Conservation (phyloP, 768 basidiomycete species). For the Mycena galopus region DNA sequence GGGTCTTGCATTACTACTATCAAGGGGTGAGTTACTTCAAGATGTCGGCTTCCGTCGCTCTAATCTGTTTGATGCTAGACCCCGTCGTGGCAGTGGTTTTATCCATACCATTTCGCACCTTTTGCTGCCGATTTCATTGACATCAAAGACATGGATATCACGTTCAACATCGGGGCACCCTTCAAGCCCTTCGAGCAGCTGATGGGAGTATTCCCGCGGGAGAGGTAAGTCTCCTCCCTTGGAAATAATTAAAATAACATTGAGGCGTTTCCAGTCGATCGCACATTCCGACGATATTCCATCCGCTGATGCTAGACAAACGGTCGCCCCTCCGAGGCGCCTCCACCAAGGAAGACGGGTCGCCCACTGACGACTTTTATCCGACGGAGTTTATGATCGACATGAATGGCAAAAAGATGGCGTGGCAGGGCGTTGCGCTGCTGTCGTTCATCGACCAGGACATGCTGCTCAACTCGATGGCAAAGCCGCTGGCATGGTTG, state of each 20-base stretch:
- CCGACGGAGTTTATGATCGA: slow-evolving; percentile 93
- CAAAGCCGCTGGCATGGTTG: slow-evolving; percentile 37
- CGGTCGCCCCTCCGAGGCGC: slow-evolving; percentile 65
- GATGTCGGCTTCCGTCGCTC: slow-evolving; percentile 25
- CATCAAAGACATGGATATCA: slow-evolving; percentile 81
- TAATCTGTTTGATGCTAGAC: slow-evolving; percentile 58
- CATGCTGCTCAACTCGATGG: slow-evolving; percentile 89
- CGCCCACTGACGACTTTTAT: slow-evolving; percentile 73
- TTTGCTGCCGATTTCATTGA: slow-evolving; percentile 96
- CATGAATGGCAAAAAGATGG: slow-evolving; percentile 99
- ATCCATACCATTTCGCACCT: slow-evolving; percentile 98
- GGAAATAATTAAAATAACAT: slow-evolving; percentile 27
- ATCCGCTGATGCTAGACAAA: slow-evolving; percentile 86
- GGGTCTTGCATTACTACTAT: slow-evolving; percentile 98
- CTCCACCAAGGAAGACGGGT: slow-evolving; percentile 56
- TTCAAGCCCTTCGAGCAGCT: slow-evolving; percentile 98
- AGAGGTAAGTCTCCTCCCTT: slow-evolving; percentile 65
- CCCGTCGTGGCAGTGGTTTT: slow-evolving; percentile 99
- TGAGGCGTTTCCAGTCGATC: slow-evolving; percentile 67
- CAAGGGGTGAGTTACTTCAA: slow-evolving; percentile 80
- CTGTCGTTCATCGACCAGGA: slow-evolving; percentile 94
- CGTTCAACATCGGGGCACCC: slow-evolving; percentile 84
- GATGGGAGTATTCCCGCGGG: slow-evolving; percentile 98
- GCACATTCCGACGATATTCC: slow-evolving; percentile 91
- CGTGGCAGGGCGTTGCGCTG: slow-evolving; percentile 98